Evolutionary conservation across 1,284 basidiomycete genomes (phyloP), one percentile per base, ranked within the genome.

Genomic region (Sporisorium iseilematis-ciliati): DNA sequence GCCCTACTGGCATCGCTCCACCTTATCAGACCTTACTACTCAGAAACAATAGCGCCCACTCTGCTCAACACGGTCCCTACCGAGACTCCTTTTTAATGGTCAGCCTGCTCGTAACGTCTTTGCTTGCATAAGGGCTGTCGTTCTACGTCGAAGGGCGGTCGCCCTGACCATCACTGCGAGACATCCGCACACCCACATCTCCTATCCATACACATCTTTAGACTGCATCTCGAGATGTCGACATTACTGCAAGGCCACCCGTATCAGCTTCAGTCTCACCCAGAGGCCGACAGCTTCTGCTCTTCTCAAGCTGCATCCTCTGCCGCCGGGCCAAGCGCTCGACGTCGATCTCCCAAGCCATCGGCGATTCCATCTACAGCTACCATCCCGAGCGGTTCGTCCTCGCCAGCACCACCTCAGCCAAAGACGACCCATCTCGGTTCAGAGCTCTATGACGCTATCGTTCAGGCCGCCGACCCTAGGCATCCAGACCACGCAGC

Each of bases 401-500:
- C 12, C 7, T n/a, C 48, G 12, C 18, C 48, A 6, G 51, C 49
- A n/a, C 20, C 40, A 4, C 20, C 38, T 38, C 59, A 58, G 25
- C 29, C 65, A 16, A 61, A 53, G 38, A 20, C 46, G 10, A 11
- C 65, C 46, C 63, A 65, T 21, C 60, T 55, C 2, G 59, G 72
- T 16, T 65, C 67, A 3, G 72, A 65, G 41, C 55, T 70, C 35
- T 75, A 66, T 33, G 72, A 75, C 42, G 72, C 72, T 4, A 70
- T 75, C 20, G 72, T 75, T 11, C 72, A 75, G 40, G 63, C 72
- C 1, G 72, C 72, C 43, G 67, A 75, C 33, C 72, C 72, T 2
- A 49, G 54, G 8, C 72, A 75, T 51, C 72, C 72, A 1, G 63
- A 75, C 33, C 67, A 75, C 23, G 55, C 63, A 25, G 67, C 72